Base-by-base conservation (phyloP, 805 yeast species). In the Saccharomyces mikatae region DNA sequence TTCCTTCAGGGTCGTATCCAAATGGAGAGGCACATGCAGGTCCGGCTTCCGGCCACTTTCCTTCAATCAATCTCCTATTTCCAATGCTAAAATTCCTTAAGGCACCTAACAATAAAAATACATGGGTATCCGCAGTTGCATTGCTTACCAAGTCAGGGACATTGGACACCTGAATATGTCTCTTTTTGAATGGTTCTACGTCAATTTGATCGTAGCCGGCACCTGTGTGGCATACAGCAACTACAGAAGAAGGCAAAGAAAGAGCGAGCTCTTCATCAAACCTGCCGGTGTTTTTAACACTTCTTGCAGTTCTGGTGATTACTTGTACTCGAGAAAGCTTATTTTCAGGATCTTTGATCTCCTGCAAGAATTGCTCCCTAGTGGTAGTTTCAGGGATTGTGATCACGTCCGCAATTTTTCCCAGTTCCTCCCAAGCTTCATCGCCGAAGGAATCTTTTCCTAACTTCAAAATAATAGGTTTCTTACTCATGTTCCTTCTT, bases 121-220 rank as follows among this genome's bases (percentile, higher is more conserved):
- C 81, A 55, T 86, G 87, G 4, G 87, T 80, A 60, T 80, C 85
- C 4, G 91, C 90, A 2, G 91, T 86, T 11, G 90, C 82, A 22
- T 77, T 78, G 62, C 83, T 86, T 13, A 86, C 91, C 8, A 85
- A 76, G 4, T 72, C 74, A 8, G 91, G 88, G 24, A 82, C 80
- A 67, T 86, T 82, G 49, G 87, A 76, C n/a, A 86, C 76, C 67
- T 83, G 89, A 58, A 86, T 80, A 28, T 77, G 75, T 44, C 76
- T 72, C 24, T 72, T 74, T 3, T 76, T 72, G 57, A 83, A 77
- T 21, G 81, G 78, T 26, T 71, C 73, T 3, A 80, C 77, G 58
- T 84, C 87, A 47, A 85, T 74, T 68, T 85, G 89, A 65, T 86
- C 92, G 68, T 86, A 85, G 4, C 87, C 91, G 0, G 92, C 92